Conservation (phyloP, 1,139 yeast genomes). For the Geotrichum phurueaensis region DNA sequence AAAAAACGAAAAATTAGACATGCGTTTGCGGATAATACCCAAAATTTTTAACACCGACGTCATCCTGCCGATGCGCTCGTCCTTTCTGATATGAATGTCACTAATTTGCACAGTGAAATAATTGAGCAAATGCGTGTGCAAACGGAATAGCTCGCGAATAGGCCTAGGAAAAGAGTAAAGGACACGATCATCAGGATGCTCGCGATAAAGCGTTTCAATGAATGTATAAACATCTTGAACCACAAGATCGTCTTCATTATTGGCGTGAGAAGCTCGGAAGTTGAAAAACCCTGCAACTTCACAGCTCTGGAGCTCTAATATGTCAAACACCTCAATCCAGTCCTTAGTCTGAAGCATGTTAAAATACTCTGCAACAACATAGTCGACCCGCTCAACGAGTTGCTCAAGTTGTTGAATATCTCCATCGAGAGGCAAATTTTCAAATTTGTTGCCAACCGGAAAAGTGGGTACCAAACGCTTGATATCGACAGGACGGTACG, state of each 20-base stretch:
- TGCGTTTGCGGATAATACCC: slow-evolving; percentile 61
- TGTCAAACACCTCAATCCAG: slow-evolving; percentile 74
- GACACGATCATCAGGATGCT: slow-evolving; percentile 6
- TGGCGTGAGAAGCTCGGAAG: slow-evolving; percentile 44
- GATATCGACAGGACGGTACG: slow-evolving; percentile 62
- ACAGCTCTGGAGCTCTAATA: slow-evolving; percentile 60
- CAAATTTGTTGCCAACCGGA: slow-evolving; percentile 22
- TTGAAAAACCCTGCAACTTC: slow-evolving; percentile 54
- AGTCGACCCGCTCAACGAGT: slow-evolving; percentile 60
- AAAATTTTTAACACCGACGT: slow-evolving; percentile 59
- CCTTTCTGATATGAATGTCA: slow-evolving; percentile 46
- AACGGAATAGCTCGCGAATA: slow-evolving; percentile 57
- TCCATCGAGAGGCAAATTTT: slow-evolving; percentile 24
- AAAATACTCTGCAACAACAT: slow-evolving; percentile 54
- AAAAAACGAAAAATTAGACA: slow-evolving; percentile 57
- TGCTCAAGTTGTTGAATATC: slow-evolving; percentile 39
- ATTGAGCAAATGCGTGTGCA: slow-evolving; percentile 61
- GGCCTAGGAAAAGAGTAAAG: slow-evolving; percentile 63
- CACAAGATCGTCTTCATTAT: slow-evolving; percentile 51
- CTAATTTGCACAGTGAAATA: slow-evolving; percentile 61
- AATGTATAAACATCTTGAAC: slow-evolving; percentile 68
- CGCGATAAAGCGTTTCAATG: slow-evolving; percentile 51
- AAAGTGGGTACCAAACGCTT: slow-evolving; percentile 26
- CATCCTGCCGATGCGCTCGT: slow-evolving; percentile 66
- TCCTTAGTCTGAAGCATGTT: slow-evolving; percentile 60